phyloP scores from a whole-genome alignment of 352 stramenopile genomes.

The Pythium oligandrum region DNA sequence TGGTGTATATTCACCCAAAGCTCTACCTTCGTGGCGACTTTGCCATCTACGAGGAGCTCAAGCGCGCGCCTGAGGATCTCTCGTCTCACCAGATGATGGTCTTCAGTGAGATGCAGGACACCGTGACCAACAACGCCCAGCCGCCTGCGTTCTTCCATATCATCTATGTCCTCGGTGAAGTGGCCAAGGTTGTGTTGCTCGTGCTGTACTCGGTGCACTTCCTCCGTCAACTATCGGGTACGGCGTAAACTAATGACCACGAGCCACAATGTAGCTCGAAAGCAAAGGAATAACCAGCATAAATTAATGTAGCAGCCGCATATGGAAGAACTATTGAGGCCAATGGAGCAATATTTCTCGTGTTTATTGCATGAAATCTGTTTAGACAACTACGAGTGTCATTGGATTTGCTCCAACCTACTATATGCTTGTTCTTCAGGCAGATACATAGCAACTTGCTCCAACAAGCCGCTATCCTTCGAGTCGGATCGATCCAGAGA shows the following conservation, averaged over 20 bases:
- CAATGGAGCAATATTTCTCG: no score
- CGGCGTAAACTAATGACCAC: background rate
- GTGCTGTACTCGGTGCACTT: constrained; percentile 42
- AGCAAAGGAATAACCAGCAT: no score
- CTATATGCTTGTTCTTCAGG: no score
- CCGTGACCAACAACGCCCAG: constrained; percentile 32
- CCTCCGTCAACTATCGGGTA: constrained; percentile 32
- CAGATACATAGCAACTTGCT: no score
- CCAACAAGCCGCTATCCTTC: no score
- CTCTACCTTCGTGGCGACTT: constrained; percentile 50
- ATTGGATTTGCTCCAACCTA: no score
- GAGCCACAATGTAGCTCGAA: no score
- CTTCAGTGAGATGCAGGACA: constrained; percentile 48
- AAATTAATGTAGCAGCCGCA: no score
- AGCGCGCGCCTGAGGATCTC: constrained; percentile 39
- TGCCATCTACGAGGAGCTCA: constrained; percentile 50
- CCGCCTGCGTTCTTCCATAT: constrained; percentile 38
- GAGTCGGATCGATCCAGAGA: no score
- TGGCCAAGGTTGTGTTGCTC: constrained; percentile 48
- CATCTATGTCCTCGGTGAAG: constrained; percentile 36
- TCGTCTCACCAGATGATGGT: constrained; percentile 59
- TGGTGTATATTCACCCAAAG: constrained; percentile 42
- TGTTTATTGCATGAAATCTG: no score
- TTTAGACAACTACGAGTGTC: no score
- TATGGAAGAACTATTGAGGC: no score